These are phyloP conservation scores for Micractinium sp. DNA, from an alignment of 139 green algal genomes.

Conservation along the genomic window DNA sequence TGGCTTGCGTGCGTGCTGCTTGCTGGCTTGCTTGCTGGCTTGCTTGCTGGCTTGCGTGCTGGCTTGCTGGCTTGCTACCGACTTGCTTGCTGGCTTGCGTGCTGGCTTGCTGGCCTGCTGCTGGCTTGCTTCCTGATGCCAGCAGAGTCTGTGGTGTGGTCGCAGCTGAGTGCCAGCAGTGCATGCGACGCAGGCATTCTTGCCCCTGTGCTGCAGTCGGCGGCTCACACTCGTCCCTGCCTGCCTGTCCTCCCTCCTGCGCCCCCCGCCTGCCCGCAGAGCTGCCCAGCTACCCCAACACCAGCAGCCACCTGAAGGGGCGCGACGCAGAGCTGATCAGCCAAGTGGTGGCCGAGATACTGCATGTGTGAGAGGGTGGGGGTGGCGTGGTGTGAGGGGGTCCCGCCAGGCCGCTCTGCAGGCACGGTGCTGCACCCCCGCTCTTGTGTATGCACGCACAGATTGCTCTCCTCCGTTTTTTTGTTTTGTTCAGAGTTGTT, in stretches of 20 bases:
- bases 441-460: no score
- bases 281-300: neutral
- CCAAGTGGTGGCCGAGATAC: neutral
- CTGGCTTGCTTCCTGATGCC: no score
- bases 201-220: neutral
- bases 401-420: neutral
- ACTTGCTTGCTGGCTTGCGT: neutral
- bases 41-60: neutral
- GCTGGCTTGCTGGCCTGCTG: neutral
- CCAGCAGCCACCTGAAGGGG: slow-evolving; percentile 22
- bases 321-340: slow-evolving; percentile 8
- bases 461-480: no score
- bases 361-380: slow-evolving; percentile 8
- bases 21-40: neutral
- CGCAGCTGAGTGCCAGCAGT: no score
- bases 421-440: neutral
- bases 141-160: no score
- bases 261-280: neutral
- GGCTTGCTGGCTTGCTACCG: neutral
- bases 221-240: neutral
- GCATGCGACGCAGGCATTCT: no score
- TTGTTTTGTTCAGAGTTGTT: no score
- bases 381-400: neutral
- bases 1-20: no score
- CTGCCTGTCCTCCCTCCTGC: neutral